phyloP scores from a whole-genome alignment of 805 yeast species.

The Monosporozyma aquatica region DNA sequence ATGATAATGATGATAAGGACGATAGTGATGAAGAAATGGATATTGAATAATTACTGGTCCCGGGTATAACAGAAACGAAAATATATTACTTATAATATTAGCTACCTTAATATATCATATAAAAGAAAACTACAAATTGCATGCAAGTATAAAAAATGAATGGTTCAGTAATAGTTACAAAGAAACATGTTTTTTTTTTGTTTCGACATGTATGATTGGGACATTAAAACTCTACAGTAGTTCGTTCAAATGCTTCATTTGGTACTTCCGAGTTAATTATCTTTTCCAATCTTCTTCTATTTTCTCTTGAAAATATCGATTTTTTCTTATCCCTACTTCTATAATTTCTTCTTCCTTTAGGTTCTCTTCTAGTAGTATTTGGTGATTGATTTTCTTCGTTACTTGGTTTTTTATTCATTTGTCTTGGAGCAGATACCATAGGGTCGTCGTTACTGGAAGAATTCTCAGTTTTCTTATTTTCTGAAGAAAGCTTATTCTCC shows the following conservation, averaged over 20 bases:
- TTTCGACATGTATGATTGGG: too few species aligned
- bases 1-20: neutral
- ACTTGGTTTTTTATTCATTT: too few species aligned
- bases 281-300: neutral
- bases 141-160: too few species aligned
- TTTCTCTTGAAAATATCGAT: neutral
- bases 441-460: too few species aligned
- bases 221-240: neutral
- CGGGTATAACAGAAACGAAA: neutral
- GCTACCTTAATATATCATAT: too few species aligned
- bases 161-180: too few species aligned
- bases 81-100: too few species aligned
- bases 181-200: too few species aligned
- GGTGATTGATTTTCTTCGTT: neutral
- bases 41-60: constrained; percentile 4
- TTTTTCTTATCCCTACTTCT: neutral
- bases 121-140: too few species aligned
- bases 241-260: neutral
- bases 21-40: constrained; percentile 9
- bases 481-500: too few species aligned
- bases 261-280: neutral
- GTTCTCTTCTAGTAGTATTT: neutral
- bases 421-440: too few species aligned
- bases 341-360: neutral
- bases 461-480: too few species aligned